Conservation (phyloP, 2,329 filamentous ascomycete genomes). For the Aspergillus sp. region DNA sequence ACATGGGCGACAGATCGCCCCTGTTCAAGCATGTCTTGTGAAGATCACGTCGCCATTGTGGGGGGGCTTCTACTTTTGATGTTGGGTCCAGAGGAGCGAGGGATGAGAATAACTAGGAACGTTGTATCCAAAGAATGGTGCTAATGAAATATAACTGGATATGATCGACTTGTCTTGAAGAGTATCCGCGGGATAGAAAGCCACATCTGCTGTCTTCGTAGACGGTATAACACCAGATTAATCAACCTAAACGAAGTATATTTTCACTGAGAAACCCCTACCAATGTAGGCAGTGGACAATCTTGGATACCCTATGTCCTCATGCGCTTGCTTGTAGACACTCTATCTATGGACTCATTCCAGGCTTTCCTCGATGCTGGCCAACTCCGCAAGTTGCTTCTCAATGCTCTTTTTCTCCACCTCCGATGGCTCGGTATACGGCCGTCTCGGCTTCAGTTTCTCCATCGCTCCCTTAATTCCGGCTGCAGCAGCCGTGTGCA, state of each 20-base stretch:
- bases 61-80: neutral
- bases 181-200: too few relatives aligned
- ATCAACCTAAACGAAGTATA: too few relatives aligned
- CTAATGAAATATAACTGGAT: too few relatives aligned
- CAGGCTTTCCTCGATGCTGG: neutral
- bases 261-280: too few relatives aligned
- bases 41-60: neutral
- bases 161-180: too few relatives aligned
- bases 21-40: conserved; percentile 37
- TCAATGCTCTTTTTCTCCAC: conserved; percentile 43
- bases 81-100: neutral
- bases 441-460: conserved; percentile 59
- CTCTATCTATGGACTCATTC: neutral
- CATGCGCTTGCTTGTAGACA: too few relatives aligned
- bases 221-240: too few relatives aligned
- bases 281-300: too few relatives aligned
- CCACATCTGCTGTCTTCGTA: too few relatives aligned
- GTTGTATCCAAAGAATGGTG: neutral
- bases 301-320: too few relatives aligned
- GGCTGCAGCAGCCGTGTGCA: conserved; percentile 58
- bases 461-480: conserved; percentile 60
- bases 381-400: conserved; percentile 32
- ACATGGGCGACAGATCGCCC: conserved; percentile 43
- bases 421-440: conserved; percentile 55
- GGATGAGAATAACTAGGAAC: neutral